Base-by-base conservation (phyloP, 306 rosid genomes). In the Trifolium pratense region DNA sequence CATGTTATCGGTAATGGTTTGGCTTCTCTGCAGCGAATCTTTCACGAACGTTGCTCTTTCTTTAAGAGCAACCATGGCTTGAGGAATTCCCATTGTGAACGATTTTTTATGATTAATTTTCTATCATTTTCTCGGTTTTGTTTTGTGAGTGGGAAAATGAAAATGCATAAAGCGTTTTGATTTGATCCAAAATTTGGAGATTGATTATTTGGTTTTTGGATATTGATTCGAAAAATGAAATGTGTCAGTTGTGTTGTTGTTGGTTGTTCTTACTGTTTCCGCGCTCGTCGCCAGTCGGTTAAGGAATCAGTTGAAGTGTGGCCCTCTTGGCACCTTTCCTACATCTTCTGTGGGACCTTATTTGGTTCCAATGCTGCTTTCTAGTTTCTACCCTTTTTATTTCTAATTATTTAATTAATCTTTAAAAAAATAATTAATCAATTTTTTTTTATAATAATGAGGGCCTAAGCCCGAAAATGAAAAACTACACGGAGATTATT, bases 21-120 rank as follows among this genome's bases (percentile, higher is more conserved):
- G 96, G 84, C 96, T 89, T 78, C 71, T 86, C n/a, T 81, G 88
- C 59, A 93, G 82, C 34, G 99, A 83, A 6, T 94, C 99, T 66
- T 86, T 76, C 0, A 91, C 79, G 9, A 85, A 71, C 42, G 82
- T 43, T 8, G 99, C 95, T 85, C 94, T 84, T 39, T 83, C 82
- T 9, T 80, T 75, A 68, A 89, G 85, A 64, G 87, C 72, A 53
- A 80, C 88, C 95, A 94, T 88, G 46, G 88, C 81, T 57, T 86
- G 78, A 1, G 90, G 84, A 21, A 82, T 82, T 70, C 84, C 91
- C 95, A 88, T 88, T 60, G 61, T 8, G 23, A 74, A 9, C 4
- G 25, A 36, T 14, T 56, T 52, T 52, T 52, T 7, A 36, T 36
- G 2, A 25, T 5, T 21, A 11, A 4, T 56, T 63, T 74, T 71